Evolutionary conservation across 2,329 filamentous ascomycete genomes (phyloP), one percentile per base, ranked within the genome.

Genomic region (Periglandula ipomoeae): DNA sequence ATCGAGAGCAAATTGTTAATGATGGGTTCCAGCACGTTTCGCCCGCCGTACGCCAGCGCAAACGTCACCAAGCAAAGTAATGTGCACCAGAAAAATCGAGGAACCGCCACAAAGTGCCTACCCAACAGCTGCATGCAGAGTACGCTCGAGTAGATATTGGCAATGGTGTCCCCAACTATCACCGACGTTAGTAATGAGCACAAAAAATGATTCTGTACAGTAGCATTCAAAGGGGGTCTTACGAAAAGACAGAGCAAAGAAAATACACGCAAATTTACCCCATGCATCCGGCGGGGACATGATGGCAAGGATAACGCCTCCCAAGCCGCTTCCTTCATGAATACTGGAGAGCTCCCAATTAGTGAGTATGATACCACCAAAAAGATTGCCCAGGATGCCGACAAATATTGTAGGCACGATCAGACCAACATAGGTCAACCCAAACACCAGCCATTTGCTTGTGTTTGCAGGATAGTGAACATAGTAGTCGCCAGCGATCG

Each of bases 1-100:
- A 58, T 52, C 2, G 55, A 53, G 4, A 56, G 50, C 8, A 58
- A 50, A 26, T 57, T 51, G 35, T 56, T 53, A 20, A 57, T 50
- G 11, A 57, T 54, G 15, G 50, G 48, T 19, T 54, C 53, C 5
- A 57, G 46, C 2, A 50, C 52, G 27, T 57, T 52, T n/a, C 53
- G 54, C 13, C 55, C 55, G 2, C 51, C 54, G 30, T 53, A 55
- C 1, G 55, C 55, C 3, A 57, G 52, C 6, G 52, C 54, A 43
- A 54, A 54, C 8, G 51, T 50, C 7, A 53, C 55, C 19, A 56
- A 39, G 32, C 47, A 50, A 30, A 57, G 46, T 9, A 49, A 37
- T 2, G 49, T 34, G 22, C 52, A 56, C 55, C 55, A 57, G 27
- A 46, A 23, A 35, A 49, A 49, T 6, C 48, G 42, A 10, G 48